phyloP scores from a whole-genome alignment of 441 rosid species.

The Erodium moschatum region DNA sequence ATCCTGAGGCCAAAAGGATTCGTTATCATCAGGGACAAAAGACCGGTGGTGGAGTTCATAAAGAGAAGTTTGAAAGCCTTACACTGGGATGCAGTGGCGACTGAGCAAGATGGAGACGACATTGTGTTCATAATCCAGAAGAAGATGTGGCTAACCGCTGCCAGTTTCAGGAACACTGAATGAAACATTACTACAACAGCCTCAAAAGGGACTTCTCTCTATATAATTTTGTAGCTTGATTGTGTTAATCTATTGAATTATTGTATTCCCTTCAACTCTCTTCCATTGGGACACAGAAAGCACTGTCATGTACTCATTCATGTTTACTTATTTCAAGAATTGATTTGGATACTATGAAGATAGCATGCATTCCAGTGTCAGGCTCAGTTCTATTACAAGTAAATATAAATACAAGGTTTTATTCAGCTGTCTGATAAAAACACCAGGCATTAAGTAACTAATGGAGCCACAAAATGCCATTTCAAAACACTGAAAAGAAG shows the following conservation, averaged over 20 bases:
- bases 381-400: too few species aligned
- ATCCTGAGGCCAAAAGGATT: conserved; percentile 87
- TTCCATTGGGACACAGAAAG: not conserved
- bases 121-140: conserved; percentile 56
- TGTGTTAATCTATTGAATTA: not conserved
- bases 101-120: conserved; percentile 49
- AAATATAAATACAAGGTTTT: too few species aligned
- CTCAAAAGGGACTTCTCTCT: not conserved
- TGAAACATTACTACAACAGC: conserved; percentile 17
- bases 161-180: conserved; percentile 61
- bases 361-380: too few species aligned
- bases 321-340: too few species aligned
- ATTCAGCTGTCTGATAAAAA: too few species aligned
- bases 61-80: conserved; percentile 64
- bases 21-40: conserved; percentile 63
- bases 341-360: too few species aligned
- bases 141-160: conserved; percentile 83
- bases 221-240: conserved; percentile 6
- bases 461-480: too few species aligned
- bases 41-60: conserved; percentile 46
- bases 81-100: conserved; percentile 79
- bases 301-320: not conserved
- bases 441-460: too few species aligned
- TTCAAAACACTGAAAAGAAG: too few species aligned
- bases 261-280: not conserved